phyloP scores from a whole-genome alignment of 1,284 basidiomycete genomes.

The Heliocybe sulcata region DNA sequence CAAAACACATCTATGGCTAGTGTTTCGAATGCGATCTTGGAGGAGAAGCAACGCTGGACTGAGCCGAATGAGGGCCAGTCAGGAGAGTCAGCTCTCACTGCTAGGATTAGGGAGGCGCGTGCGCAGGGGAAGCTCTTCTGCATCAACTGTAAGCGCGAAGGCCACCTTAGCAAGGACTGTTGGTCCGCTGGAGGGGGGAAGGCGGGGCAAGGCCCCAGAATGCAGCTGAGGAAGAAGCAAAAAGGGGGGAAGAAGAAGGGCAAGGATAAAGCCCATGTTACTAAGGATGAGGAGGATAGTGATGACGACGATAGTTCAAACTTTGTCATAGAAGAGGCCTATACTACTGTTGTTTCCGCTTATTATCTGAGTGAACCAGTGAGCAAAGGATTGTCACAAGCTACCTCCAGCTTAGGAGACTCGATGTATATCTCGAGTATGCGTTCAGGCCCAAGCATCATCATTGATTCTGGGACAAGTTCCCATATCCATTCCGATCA shows the following conservation, averaged over 20 bases:
- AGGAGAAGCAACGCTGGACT: neutral
- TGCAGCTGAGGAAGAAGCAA: neutral
- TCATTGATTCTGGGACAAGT: neutral
- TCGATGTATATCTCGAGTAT: neutral
- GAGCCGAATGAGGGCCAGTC: neutral
- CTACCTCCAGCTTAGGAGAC: neutral
- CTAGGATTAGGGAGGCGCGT: neutral
- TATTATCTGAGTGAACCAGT: neutral
- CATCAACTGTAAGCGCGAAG: neutral
- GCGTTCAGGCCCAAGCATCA: neutral
- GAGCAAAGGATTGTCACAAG: neutral
- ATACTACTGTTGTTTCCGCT: neutral
- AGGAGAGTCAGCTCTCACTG: neutral
- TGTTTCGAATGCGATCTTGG: neutral
- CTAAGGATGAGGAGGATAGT: neutral
- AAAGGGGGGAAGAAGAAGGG: too few species aligned
- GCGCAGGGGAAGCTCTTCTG: neutral
- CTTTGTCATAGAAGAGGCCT: neutral
- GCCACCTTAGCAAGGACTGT: neutral
- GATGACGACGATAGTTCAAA: neutral
- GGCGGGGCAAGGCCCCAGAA: neutral
- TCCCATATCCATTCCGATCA: neutral
- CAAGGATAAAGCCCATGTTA: neutral
- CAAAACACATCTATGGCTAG: neutral
- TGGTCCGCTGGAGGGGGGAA: neutral